phyloP scores from a whole-genome alignment of 129 eudicot species.

The Escallonia herrerae region DNA sequence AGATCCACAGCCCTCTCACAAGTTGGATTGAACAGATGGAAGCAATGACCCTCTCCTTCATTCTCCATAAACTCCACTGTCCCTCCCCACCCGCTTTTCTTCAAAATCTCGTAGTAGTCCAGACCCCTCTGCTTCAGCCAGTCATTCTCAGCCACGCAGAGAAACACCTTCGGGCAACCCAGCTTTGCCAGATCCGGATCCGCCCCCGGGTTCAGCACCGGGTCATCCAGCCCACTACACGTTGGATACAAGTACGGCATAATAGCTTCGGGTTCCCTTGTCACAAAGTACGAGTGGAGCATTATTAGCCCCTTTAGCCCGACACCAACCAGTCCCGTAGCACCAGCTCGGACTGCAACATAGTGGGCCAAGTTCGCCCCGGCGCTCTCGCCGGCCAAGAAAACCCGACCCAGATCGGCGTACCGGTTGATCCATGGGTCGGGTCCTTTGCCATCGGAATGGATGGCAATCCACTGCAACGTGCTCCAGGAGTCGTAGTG shows the following conservation, averaged over 20 bases:
- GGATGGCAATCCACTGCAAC: conserved; percentile 41
- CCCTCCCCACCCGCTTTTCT: conserved; percentile 35
- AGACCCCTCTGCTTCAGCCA: conserved; percentile 19
- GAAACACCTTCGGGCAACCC: conserved; percentile 22
- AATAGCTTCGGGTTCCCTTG: conserved; percentile 21
- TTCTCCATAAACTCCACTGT: conserved; percentile 31
- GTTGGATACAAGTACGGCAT: conserved; percentile 26
- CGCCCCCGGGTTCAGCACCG: conserved; percentile 23
- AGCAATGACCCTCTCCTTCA: conserved; percentile 36
- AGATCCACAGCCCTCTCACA: conserved; percentile 25
- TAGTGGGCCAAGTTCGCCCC: conserved; percentile 48
- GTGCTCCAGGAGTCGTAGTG: conserved; percentile 42
- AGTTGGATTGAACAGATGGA: conserved; percentile 25
- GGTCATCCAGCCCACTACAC: conserved; percentile 32
- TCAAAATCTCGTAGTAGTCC: conserved; percentile 20
- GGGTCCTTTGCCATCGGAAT: conserved; percentile 21
- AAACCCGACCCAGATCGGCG: conserved; percentile 34
- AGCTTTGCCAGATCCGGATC: conserved; percentile 34
- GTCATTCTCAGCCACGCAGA: conserved; percentile 27
- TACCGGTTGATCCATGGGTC: conserved; percentile 38
- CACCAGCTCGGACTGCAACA: conserved; percentile 33
- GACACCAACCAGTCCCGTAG: neutral
- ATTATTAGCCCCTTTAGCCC: conserved; percentile 24
- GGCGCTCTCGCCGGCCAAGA: conserved; percentile 40
- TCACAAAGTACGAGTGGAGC: conserved; percentile 39